Percentiles rank a stretch among this genome's conserved stretches.
Conservation (phyloP, 139 green algal genomes). For the Coelastrella sp. region DNA sequence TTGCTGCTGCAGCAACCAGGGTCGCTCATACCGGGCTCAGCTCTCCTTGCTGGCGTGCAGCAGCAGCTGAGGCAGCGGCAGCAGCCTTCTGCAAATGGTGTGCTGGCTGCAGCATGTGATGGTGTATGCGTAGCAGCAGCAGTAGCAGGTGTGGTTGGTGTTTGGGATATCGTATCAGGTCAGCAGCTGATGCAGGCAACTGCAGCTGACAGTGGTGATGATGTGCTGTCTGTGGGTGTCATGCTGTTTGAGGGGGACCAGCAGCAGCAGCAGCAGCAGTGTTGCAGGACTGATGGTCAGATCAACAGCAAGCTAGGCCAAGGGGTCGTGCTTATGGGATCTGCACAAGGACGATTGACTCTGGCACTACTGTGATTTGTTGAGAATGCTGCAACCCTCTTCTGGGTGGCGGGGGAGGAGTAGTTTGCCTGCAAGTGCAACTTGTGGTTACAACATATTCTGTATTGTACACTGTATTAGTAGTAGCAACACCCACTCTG, state of each 20-base stretch:
- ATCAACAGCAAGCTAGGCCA: too few relatives aligned
- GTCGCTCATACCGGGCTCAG: not conserved
- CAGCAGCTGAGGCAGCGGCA: not conserved
- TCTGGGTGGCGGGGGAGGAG: too few relatives aligned
- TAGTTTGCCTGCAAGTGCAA: too few relatives aligned
- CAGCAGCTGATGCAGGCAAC: not conserved
- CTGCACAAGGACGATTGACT: not conserved
- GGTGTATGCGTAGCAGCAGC: not conserved
- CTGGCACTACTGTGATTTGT: not conserved
- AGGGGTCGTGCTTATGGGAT: not conserved
- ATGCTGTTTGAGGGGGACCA: not conserved
- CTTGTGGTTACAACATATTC: too few relatives aligned
- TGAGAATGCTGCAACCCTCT: not conserved
- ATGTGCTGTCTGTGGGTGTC: not conserved
- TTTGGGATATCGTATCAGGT: slow-evolving; percentile 12
- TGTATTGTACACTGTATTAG: too few relatives aligned
- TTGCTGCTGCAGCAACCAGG: slow-evolving; percentile 30
- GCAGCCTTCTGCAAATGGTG: not conserved
- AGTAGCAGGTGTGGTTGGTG: not conserved
- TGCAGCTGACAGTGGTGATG: not conserved
- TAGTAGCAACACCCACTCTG: too few relatives aligned
- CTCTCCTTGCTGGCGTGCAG: slow-evolving; percentile 1
- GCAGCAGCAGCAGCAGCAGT: slow-evolving; percentile 17
- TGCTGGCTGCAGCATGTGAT: not conserved
- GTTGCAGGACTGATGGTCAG: not conserved